Evolutionary conservation across 176 grass and related monocot genomes (phyloP).

Genomic region (Coix lacrymajobi): DNA sequence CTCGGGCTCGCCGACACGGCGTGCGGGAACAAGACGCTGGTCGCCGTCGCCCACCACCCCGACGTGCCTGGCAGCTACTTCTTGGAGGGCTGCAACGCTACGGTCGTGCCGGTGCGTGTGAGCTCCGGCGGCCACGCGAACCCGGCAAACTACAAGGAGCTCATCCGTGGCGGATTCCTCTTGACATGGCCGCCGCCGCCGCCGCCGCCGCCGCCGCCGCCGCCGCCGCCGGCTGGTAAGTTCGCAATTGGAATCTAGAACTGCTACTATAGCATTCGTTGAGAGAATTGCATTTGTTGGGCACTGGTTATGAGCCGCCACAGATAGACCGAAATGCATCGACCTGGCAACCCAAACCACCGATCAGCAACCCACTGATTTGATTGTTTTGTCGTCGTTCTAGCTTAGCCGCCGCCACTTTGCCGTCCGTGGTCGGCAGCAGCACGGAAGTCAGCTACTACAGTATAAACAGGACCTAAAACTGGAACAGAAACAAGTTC

Average conservation of each 20-base stretch:
- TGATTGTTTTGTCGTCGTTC: no score
- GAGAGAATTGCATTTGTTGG: background rate
- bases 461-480: no score
- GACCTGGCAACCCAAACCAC: background rate
- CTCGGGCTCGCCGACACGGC: background rate
- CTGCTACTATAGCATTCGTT: background rate
- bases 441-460: background rate
- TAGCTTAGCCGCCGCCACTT: no score
- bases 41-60: background rate
- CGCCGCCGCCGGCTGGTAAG: background rate
- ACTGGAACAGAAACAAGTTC: no score
- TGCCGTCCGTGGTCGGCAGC: background rate
- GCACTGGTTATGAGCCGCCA: background rate
- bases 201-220: rapidly evolving
- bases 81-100: background rate
- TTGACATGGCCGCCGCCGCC: background rate
- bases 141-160: background rate
- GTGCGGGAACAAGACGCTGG: background rate
- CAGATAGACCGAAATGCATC: background rate
- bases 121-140: background rate
- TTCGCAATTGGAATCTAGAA: background rate
- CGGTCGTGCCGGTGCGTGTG: background rate
- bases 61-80: background rate
- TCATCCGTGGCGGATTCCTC: background rate
- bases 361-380: background rate